Evolutionary conservation across 768 basidiomycete species (phyloP).

Genomic region (Phaffia tasmanica): DNA sequence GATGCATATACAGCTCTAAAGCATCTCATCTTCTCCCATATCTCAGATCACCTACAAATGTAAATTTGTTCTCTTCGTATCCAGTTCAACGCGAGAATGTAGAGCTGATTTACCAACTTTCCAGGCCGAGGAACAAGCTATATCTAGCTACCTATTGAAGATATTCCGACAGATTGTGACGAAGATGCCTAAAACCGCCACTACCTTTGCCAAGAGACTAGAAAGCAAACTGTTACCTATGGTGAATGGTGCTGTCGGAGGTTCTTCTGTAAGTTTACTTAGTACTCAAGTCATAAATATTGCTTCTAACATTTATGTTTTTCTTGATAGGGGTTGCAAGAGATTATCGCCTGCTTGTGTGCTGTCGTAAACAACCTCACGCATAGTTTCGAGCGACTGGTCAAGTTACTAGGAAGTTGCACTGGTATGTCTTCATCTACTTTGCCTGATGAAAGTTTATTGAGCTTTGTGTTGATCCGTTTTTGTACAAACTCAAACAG

Average conservation of each 20-base stretch:
- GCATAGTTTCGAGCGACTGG: conserved; percentile 65
- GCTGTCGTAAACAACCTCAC: conserved; percentile 72
- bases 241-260: conserved; percentile 69
- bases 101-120: background rate
- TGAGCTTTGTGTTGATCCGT: background rate
- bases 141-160: conserved; percentile 74
- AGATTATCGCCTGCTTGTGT: conserved; percentile 85
- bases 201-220: conserved; percentile 76
- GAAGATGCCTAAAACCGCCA: conserved; percentile 76
- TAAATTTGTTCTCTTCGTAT: conserved; percentile 38
- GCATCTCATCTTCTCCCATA: conserved; percentile 83
- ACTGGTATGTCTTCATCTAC: conserved; percentile 48
- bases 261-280: conserved; percentile 27
- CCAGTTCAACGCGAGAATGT: too few relatives aligned
- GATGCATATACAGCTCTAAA: conserved; percentile 67
- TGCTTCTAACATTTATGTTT: background rate
- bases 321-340: conserved; percentile 60
- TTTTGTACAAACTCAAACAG: conserved; percentile 8
- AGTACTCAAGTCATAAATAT: background rate
- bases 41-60: conserved; percentile 67
- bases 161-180: conserved; percentile 78
- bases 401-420: conserved; percentile 73
- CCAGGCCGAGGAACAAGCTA: conserved; percentile 69
- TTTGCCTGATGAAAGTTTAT: conserved; percentile 39
- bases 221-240: conserved; percentile 73